Base-by-base conservation (phyloP, 2,329 filamentous ascomycete species). In the Talaromyces sp. region DNA sequence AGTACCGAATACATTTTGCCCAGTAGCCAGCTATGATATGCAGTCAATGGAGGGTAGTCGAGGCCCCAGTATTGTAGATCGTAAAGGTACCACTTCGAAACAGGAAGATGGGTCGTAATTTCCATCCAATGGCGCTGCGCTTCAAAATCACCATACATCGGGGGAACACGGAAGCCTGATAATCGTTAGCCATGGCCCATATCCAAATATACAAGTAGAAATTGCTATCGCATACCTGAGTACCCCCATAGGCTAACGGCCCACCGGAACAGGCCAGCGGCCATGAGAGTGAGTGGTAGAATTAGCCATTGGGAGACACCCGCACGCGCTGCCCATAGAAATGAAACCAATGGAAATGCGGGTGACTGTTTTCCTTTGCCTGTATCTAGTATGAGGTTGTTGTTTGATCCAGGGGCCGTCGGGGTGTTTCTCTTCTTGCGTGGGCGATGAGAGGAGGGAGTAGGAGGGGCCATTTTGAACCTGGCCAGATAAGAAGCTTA, bases 41-140 rank as follows among this genome's bases (percentile, higher is more conserved):
- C 95, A 48, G 94, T 99, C 75, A 99, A 82, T 47, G 94, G 94
- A 51, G 94, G 94, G 72, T 99, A 99, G 75, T 99, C 94, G 61
- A 99, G 82, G 0, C 95, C 95, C 94, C 94, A 99, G 87, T 93
- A 99, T 67, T 93, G 82, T 40, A 97, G 79, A 70, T 99, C 92
- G 72, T 99, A 91, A 69, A 96, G 96, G 74, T 99, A 99, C 94
- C 95, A 99, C 72, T 94, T 89, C 10, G 91, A 94, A 33, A 95
- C 81, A 13, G 94, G 94, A 2, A 99, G 80, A 54, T 96, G 85
- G 8, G 85, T 89, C 2, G 94, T 97, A 60, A 99, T 80, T 69
- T 99, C 94, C 92, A 99, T 96, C 94, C 94, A 99, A 74, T 99
- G 94, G 64, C 94, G 81, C 73, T 99, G 94, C 3, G 95, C 94